Conservation (phyloP, 352 stramenopile species). For the Pythium utonaiense region DNA sequence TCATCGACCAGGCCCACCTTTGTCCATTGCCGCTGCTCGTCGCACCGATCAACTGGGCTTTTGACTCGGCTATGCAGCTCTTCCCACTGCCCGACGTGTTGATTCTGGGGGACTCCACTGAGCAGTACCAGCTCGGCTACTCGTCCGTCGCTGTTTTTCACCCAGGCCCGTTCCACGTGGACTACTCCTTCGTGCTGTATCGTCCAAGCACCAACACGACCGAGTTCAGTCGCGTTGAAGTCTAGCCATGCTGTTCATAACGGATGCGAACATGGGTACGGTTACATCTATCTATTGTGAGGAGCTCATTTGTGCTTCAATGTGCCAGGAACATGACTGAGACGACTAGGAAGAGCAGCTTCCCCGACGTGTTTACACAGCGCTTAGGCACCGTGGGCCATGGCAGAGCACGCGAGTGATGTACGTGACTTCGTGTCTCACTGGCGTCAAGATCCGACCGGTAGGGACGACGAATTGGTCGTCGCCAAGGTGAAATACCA, state of each 20-base stretch:
- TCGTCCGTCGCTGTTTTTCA: constrained; percentile 79
- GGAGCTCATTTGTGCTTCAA: background rate
- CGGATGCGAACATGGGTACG: constrained; percentile 1
- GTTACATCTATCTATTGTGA: constrained; percentile 4
- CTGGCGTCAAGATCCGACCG: constrained; percentile 15
- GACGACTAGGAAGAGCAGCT: background rate
- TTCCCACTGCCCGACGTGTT: constrained; percentile 91
- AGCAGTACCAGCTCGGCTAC: constrained; percentile 83
- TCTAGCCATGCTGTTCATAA: constrained; percentile 18
- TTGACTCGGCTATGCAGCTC: constrained; percentile 89
- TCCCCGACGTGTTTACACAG: background rate
- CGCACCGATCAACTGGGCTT: constrained; percentile 93
- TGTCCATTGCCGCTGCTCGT: constrained; percentile 85
- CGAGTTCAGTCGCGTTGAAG: constrained; percentile 80
- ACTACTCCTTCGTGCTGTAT: constrained; percentile 86
- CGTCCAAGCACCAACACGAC: constrained; percentile 78
- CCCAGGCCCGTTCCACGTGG: constrained; percentile 75
- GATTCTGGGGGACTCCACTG: constrained; percentile 76
- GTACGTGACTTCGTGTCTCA: constrained; percentile 16
- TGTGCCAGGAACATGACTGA: background rate
- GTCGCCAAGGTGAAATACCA: constrained; percentile 8
- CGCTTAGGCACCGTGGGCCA: no score
- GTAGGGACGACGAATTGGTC: constrained; percentile 10
- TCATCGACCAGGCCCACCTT: constrained; percentile 93
- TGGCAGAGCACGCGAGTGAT: background rate